Conservation (phyloP, 164 flowering plant genomes). For the Liriodendron chinense region DNA sequence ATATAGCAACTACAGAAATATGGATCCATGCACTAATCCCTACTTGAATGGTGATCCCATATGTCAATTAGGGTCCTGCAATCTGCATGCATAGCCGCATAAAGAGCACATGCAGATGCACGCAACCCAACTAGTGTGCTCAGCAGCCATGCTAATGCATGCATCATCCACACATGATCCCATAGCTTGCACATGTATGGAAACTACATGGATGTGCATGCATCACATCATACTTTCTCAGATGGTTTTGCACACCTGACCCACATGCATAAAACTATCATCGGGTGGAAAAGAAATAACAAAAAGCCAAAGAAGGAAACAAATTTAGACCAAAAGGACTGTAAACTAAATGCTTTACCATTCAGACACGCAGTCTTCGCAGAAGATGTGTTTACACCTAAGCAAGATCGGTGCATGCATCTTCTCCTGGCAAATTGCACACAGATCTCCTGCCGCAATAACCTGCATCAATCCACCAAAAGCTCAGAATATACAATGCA, state of each 20-base stretch:
- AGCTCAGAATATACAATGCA: background rate
- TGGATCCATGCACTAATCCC: too few species aligned
- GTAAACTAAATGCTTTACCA: conserved; percentile 48
- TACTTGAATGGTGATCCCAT: too few species aligned
- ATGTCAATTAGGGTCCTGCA: too few species aligned
- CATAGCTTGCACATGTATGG: background rate
- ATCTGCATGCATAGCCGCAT: too few species aligned
- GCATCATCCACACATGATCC: too few species aligned
- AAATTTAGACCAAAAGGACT: background rate
- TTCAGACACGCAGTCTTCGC: conserved; percentile 96
- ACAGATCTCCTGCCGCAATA: conserved; percentile 82
- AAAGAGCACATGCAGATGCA: too few species aligned
- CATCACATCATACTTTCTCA: background rate
- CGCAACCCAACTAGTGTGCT: too few species aligned
- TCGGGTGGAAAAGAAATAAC: background rate
- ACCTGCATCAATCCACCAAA: conserved; percentile 47
- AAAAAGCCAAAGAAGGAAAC: background rate
- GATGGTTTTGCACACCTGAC: background rate
- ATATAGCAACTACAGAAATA: too few species aligned
- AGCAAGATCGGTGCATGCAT: conserved; percentile 93
- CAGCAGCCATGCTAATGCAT: too few species aligned
- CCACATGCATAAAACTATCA: background rate
- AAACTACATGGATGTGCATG: background rate
- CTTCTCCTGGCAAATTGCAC: conserved; percentile 98
- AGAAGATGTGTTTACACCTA: conserved; percentile 93